These are phyloP conservation scores for Litchi chinensis DNA, from an alignment of 345 rosid genomes.

Conservation along the genomic window DNA sequence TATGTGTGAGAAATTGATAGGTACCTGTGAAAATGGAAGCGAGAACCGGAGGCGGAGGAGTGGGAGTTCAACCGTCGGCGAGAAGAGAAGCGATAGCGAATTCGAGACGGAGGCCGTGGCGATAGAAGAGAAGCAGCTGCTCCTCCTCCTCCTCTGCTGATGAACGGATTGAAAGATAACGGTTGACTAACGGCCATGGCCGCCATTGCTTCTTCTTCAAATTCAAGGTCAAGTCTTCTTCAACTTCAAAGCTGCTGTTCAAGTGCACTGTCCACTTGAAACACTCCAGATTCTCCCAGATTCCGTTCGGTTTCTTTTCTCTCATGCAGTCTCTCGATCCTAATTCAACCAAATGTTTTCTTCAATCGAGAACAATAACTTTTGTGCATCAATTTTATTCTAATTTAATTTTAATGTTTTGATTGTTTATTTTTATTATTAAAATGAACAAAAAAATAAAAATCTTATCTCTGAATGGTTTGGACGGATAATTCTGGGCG, in stretches of 20 bases:
- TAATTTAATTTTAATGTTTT: too few relatives aligned
- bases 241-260: conserved; percentile 19
- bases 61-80: conserved; percentile 57
- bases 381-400: not conserved
- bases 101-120: conserved; percentile 42
- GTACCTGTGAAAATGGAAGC: conserved; percentile 36
- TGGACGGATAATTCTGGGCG: conserved; percentile 3
- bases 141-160: conserved; percentile 28
- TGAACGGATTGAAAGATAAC: conserved; percentile 33
- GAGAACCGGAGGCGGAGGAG: conserved; percentile 13
- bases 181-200: conserved; percentile 51
- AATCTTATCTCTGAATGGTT: not conserved
- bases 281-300: conserved; percentile 28
- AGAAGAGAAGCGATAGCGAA: conserved; percentile 66
- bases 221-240: conserved; percentile 11
- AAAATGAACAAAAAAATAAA: too few relatives aligned
- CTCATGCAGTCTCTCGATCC: conserved; percentile 58
- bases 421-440: too few relatives aligned
- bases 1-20: too few relatives aligned
- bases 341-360: not conserved
- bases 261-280: conserved; percentile 41
- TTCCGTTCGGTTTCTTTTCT: conserved; percentile 25
- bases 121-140: conserved; percentile 29
- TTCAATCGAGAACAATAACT: not conserved
- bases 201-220: conserved; percentile 36